Base-by-base conservation (phyloP, 139 green algal species). In the Chlamydomonas sp. region DNA sequence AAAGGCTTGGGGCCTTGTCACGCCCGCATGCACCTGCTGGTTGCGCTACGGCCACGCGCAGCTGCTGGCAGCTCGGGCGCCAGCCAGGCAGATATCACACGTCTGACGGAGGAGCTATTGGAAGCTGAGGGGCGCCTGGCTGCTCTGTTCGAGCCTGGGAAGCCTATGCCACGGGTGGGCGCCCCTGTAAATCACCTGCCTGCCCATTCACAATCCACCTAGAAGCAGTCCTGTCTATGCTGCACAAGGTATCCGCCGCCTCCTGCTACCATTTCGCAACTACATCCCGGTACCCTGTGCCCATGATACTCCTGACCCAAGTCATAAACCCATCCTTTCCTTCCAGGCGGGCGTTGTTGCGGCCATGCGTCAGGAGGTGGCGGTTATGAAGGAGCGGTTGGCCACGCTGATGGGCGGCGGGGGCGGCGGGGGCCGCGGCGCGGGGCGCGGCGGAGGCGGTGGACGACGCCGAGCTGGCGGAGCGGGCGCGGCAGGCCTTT, bases 61-160 rank as follows among this genome's bases (percentile, higher is more conserved):
- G 68, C 31, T n/a, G 64, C 68, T 20, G 6, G 9, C 79, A 61
- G 49, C 64, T 66, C 7, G 20, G 31, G 7, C 5, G 8, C 5
- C 31, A 61, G 63, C 64, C 3, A 7, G 31, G n/a, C 31, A 49
- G 82, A 87, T 3, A 17, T 75, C 14, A 8, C 83, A 9, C 66
- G 64, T 31, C 73, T 87, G 2, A 87, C 73, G 2, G 31, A 79
- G 2, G 31, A 49, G 0, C 85, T 92, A 6, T 57, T 80, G 2
- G 84, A 74, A 12, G 89, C 89, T 2, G 89, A 92, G 61, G 10
- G 3, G 7, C 64, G 63, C 74, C 73, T 92, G 12, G 75, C 87
- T 20, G 73, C 67, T 6, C n/a, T 92, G 15, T 92, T 92, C 71
- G 84, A 92, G 63, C 89, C 89, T 15, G 89, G 89, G 3, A 89